phyloP scores from a whole-genome alignment of 169 alveolate genomes.

The Cryptosporidium ubiquitum region DNA sequence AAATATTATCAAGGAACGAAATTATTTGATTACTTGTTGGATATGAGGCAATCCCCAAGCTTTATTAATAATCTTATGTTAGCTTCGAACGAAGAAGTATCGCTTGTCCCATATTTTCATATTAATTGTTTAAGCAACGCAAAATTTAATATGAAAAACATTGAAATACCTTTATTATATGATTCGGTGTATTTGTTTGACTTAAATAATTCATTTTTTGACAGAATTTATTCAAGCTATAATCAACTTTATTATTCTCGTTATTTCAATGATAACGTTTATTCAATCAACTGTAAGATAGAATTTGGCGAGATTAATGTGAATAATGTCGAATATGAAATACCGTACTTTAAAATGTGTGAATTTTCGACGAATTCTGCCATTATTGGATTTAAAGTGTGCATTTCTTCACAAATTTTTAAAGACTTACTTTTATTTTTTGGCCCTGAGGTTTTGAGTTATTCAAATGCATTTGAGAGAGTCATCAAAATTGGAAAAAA shows the following conservation, averaged over 20 bases:
- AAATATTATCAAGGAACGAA: not conserved
- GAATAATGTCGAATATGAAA: not conserved
- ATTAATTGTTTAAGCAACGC: constrained; percentile 4
- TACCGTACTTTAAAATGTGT: not conserved
- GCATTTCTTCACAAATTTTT: not conserved
- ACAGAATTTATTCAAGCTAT: not conserved
- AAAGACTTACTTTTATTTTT: constrained; percentile 6
- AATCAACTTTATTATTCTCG: not conserved
- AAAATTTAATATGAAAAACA: not conserved
- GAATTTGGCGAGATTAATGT: not conserved
- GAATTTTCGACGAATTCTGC: not conserved
- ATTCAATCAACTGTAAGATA: not conserved
- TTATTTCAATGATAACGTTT: not conserved
- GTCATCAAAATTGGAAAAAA: not conserved
- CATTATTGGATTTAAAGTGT: not conserved
- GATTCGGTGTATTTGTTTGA: constrained; percentile 9
- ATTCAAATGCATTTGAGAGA: constrained; percentile 3
- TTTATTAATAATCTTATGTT: not conserved
- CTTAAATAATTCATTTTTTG: constrained; percentile 18
- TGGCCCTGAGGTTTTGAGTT: not conserved
- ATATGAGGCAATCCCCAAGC: constrained; percentile 11
- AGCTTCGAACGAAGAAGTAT: not conserved
- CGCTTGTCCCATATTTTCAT: not conserved
- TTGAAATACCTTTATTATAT: constrained; percentile 3
- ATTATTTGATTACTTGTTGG: not conserved